Base-by-base conservation (phyloP, 805 yeast genomes). In the Myxozyma geophila region DNA sequence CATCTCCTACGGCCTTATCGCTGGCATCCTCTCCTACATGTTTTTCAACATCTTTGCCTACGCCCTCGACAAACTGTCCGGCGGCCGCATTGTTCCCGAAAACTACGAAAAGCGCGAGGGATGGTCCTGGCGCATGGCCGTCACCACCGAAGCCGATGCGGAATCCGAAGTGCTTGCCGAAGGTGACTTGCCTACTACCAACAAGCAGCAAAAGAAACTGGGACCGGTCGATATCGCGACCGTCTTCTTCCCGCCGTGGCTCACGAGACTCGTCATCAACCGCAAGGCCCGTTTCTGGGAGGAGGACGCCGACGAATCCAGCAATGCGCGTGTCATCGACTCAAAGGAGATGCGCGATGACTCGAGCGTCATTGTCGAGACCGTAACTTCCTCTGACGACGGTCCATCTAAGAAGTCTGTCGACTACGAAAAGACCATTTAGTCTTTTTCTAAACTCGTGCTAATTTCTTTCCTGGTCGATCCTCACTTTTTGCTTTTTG, bases 1-100 rank as follows among this genome's bases (percentile, higher is more conserved):
- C 28, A 67, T 67, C 47, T 67, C 70, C 7, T 67, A 67, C 57
- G 70, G 70, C 28, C 59, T 67, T 23, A 67, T 67, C 50, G 70
- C 70, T 19, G 70, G 70, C 39, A 64, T 67, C 55, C 15, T 63
- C 21, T 53, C 67, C 23, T 67, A 67, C 63, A 63, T 67, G 36
- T 15, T 66, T 39, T 59, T 67, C 54, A 67, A 67, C 52, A 57
- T 50, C 13, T 15, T 59, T 44, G 59, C 60, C 39, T 67, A 46
- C 28, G 36, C 35, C 23, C 33, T 67, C 44, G 67, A 37, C 47
- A 64, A 67, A 35, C 40, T 67, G 3, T 58, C 68, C 8, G 19
- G 48, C 10, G 69, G 69, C 36, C 51, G 65, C 19, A 56, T 67
- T 44, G 37, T 43, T 8, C 70, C 70, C 21, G 62, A 55, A 10